These are phyloP conservation scores for Citrus trifoliata DNA, from an alignment of 345 rosid species.

Conservation along the genomic window DNA sequence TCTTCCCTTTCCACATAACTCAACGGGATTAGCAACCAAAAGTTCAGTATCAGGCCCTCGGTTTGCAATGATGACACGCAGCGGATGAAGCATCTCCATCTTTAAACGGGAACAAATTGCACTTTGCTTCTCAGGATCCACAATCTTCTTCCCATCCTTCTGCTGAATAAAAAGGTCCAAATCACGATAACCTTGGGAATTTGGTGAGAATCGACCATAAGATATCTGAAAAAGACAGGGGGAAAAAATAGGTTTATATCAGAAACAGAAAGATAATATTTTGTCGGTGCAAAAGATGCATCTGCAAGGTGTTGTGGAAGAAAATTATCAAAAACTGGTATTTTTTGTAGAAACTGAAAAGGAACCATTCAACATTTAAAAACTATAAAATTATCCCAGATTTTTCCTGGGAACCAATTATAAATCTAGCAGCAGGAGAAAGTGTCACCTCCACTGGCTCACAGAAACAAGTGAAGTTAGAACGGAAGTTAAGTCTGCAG, in stretches of 20 bases:
- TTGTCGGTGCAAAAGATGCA: not conserved
- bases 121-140: conserved; percentile 60
- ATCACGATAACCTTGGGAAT: conserved; percentile 48
- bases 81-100: conserved; percentile 82
- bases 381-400: not conserved
- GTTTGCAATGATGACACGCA: conserved; percentile 63
- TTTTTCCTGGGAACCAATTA: not conserved
- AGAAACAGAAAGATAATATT: not conserved
- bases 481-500: not conserved
- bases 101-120: conserved; percentile 50
- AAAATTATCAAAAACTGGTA: not conserved
- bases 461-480: not conserved
- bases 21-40: conserved; percentile 84
- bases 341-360: not conserved
- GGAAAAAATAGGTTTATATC: not conserved
- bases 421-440: not conserved
- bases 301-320: not conserved
- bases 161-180: conserved; percentile 79
- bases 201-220: conserved; percentile 68
- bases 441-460: not conserved
- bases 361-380: not conserved
- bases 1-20: conserved; percentile 77
- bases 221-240: conserved; percentile 41
- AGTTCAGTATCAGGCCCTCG: conserved; percentile 85
- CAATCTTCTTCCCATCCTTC: conserved; percentile 67